These are phyloP conservation scores for Neocatenulostroma microsporum DNA, from an alignment of 2,329 filamentous ascomycete species.

Conservation along the genomic window DNA sequence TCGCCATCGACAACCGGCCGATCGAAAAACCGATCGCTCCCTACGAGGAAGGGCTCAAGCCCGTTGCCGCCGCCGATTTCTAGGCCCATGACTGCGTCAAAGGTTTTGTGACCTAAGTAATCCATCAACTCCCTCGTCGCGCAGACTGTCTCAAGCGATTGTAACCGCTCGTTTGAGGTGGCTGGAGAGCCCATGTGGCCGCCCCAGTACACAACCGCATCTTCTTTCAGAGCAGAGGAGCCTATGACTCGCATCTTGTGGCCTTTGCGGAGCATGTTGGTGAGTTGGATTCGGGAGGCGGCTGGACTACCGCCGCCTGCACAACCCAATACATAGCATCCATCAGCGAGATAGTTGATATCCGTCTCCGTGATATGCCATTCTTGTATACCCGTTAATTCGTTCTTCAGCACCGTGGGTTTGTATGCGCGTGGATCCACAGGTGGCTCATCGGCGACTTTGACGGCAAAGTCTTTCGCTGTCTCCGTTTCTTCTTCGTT, in stretches of 20 bases:
- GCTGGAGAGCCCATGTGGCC: slow-evolving; percentile 54
- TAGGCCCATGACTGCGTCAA: slow-evolving; percentile 53
- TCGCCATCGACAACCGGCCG: slow-evolving; percentile 38
- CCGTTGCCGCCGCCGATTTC: slow-evolving; percentile 64
- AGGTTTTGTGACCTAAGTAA: slow-evolving; percentile 36
- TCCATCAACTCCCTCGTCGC: slow-evolving; percentile 44
- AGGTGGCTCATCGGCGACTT: slow-evolving; percentile 23
- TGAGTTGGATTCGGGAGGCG: slow-evolving; percentile 44
- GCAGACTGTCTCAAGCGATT: slow-evolving; percentile 45
- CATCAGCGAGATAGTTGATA: slow-evolving; percentile 49
- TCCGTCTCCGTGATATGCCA: slow-evolving; percentile 55
- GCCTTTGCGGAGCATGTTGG: slow-evolving; percentile 45
- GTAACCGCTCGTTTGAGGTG: slow-evolving; percentile 53
- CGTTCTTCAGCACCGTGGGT: slow-evolving; percentile 33
- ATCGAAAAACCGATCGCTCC: slow-evolving; percentile 46
- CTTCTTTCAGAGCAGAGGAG: slow-evolving; percentile 43
- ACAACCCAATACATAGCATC: slow-evolving; percentile 55
- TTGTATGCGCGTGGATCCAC: slow-evolving; percentile 34
- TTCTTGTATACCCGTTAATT: slow-evolving; percentile 38
- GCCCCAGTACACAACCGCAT: slow-evolving; percentile 48
- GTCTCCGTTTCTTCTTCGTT: slow-evolving; percentile 13
- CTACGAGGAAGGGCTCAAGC: slow-evolving; percentile 50
- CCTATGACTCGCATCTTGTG: slow-evolving; percentile 47
- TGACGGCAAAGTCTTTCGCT: slow-evolving; percentile 29
- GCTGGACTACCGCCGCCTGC: slow-evolving; percentile 54